Conservation (phyloP, 2,329 filamentous ascomycete species). For the Chrysoporthe cubensis region DNA sequence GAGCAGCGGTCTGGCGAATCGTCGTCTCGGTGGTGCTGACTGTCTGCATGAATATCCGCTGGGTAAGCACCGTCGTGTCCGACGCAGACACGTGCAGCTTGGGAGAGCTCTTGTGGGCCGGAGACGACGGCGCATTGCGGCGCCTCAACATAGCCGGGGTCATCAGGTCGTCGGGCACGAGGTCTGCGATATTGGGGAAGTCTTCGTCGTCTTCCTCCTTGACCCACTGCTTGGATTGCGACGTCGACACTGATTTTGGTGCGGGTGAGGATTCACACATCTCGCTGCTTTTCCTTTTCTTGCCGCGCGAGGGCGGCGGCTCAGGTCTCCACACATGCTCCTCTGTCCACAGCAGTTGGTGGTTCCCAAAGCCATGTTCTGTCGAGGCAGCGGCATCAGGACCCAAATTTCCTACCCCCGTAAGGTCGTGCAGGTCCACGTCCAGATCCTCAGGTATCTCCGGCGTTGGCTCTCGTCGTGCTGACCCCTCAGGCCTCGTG, state of each 20-base stretch:
- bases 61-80: constrained; percentile 28
- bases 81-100: constrained; percentile 22
- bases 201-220: constrained; percentile 46
- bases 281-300: constrained; percentile 58
- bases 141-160: constrained; percentile 31
- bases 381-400: constrained; percentile 27
- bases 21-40: constrained; percentile 32
- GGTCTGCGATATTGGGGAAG: constrained; percentile 59
- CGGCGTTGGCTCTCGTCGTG: constrained; percentile 29
- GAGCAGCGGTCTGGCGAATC: constrained; percentile 25
- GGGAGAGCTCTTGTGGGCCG: constrained; percentile 33
- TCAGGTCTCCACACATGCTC: constrained; percentile 45
- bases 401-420: constrained; percentile 38
- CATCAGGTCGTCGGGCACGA: constrained; percentile 39
- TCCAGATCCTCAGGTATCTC: constrained; percentile 41
- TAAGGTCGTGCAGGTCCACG: constrained; percentile 44
- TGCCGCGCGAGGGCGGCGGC: constrained; percentile 44
- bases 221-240: constrained; percentile 38
- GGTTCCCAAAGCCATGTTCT: constrained; percentile 42
- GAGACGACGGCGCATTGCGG: constrained; percentile 42
- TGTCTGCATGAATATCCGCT: constrained; percentile 33
- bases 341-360: constrained; percentile 48
- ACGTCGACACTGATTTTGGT: constrained; percentile 36
- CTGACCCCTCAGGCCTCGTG: constrained; percentile 19
- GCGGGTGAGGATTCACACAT: constrained; percentile 41